phyloP scores from a whole-genome alignment of 2,329 filamentous ascomycete species.

The Basipetospora sp. region DNA sequence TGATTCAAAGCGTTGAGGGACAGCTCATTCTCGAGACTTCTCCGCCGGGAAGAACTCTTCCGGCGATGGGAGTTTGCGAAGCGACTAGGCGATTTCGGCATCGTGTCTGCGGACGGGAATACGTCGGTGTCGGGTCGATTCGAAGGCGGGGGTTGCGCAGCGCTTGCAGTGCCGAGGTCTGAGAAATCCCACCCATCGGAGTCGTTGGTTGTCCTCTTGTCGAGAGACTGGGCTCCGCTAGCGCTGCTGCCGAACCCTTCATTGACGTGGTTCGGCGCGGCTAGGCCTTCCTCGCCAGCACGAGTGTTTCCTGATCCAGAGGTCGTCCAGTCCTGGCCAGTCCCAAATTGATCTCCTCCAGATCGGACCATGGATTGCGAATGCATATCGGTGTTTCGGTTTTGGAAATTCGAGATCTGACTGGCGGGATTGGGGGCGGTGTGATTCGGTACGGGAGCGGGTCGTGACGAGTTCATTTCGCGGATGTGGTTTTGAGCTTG shows the following conservation, averaged over 20 bases:
- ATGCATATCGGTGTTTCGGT: slow-evolving; percentile 25
- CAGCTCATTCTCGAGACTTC: slow-evolving; percentile 53
- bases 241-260: background rate
- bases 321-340: slow-evolving; percentile 18
- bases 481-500: slow-evolving; percentile 1
- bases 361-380: slow-evolving; percentile 38
- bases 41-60: slow-evolving; percentile 59
- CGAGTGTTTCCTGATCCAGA: slow-evolving; percentile 13
- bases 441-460: slow-evolving; percentile 34
- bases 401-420: slow-evolving; percentile 17
- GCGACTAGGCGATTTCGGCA: slow-evolving; percentile 66
- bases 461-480: slow-evolving; percentile 7
- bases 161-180: background rate
- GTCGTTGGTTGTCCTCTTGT: slow-evolving; percentile 23
- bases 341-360: slow-evolving; percentile 32
- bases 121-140: slow-evolving; percentile 74
- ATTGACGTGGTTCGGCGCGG: slow-evolving; percentile 1
- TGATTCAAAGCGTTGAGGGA: slow-evolving; percentile 33
- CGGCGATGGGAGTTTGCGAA: slow-evolving; percentile 56
- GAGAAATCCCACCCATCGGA: slow-evolving; percentile 77
- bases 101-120: slow-evolving; percentile 69
- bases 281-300: background rate
- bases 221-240: background rate
- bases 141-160: slow-evolving; percentile 42
- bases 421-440: slow-evolving; percentile 18